phyloP scores from a whole-genome alignment of 352 stramenopile genomes.

The Phytopythium sindhum region DNA sequence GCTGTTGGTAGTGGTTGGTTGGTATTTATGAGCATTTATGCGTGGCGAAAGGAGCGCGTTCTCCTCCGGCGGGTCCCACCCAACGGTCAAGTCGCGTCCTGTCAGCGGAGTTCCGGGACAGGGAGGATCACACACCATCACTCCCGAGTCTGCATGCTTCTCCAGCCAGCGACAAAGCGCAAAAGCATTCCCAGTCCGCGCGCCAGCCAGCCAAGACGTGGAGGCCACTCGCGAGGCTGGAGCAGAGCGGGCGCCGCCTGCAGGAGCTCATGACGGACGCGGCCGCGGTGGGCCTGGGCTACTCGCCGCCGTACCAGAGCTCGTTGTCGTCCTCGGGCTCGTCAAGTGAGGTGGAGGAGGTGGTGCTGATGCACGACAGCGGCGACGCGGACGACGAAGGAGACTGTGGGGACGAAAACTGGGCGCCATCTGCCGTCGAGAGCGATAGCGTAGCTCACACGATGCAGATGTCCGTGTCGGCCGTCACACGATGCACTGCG shows the following conservation, averaged over 20 bases:
- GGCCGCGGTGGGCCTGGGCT: conserved; percentile 2
- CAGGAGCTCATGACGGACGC: background rate
- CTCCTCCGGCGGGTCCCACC: background rate
- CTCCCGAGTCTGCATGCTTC: background rate
- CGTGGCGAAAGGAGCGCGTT: background rate
- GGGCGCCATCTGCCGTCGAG: no score
- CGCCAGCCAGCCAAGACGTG: background rate
- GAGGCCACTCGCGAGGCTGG: background rate
- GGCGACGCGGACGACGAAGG: background rate
- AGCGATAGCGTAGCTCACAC: background rate
- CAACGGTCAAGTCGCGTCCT: background rate
- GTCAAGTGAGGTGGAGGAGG: conserved; percentile 1
- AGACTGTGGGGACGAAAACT: background rate
- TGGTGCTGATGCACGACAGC: background rate
- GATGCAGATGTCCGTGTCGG: no score
- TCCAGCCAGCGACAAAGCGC: background rate
- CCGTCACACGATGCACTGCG: no score
- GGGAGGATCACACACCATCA: background rate
- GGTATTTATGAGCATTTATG: background rate
- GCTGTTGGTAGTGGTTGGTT: background rate
- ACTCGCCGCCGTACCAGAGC: background rate
- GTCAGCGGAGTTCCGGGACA: background rate
- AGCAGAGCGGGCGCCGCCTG: background rate
- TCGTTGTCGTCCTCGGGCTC: background rate
- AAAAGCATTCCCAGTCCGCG: no score